phyloP scores from a whole-genome alignment of 2,329 filamentous ascomycete species.

The Exophiala bonariae region DNA sequence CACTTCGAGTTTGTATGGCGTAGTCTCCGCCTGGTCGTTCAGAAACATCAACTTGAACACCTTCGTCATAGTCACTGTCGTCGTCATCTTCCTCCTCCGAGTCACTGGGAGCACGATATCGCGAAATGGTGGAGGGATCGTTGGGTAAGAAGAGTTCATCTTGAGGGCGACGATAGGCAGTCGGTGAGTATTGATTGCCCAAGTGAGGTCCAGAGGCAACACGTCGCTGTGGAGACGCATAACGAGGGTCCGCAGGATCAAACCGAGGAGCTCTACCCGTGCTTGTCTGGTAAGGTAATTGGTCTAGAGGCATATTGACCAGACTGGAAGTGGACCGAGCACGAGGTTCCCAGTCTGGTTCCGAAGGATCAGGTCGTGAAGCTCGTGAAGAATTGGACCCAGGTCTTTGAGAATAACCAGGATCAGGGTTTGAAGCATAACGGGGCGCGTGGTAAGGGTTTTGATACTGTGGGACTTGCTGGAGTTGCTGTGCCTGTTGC shows the following conservation, averaged over 20 bases:
- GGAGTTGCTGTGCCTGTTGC: conserved; percentile 34
- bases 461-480: conserved; percentile 22
- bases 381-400: conserved; percentile 37
- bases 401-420: conserved; percentile 28
- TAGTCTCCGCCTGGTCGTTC: conserved; percentile 21
- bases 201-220: conserved; percentile 40
- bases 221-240: conserved; percentile 38
- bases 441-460: conserved; percentile 32
- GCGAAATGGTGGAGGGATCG: conserved; percentile 23
- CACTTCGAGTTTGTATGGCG: conserved; percentile 27
- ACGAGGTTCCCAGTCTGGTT: conserved; percentile 47
- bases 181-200: conserved; percentile 8
- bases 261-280: conserved; percentile 31
- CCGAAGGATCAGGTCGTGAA: conserved; percentile 48
- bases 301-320: conserved; percentile 34
- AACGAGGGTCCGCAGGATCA: conserved; percentile 35
- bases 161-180: conserved; percentile 21
- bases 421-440: conserved; percentile 38
- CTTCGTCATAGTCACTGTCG: conserved; percentile 20
- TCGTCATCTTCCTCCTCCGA: conserved; percentile 21
- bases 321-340: conserved; percentile 37
- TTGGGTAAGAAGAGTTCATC: conserved; percentile 25
- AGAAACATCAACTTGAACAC: conserved; percentile 21
- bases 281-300: conserved; percentile 32
- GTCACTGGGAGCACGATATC: conserved; percentile 19